These are phyloP conservation scores for Clitopilus hobsonii DNA, from an alignment of 768 basidiomycete genomes.

Conservation along the genomic window DNA sequence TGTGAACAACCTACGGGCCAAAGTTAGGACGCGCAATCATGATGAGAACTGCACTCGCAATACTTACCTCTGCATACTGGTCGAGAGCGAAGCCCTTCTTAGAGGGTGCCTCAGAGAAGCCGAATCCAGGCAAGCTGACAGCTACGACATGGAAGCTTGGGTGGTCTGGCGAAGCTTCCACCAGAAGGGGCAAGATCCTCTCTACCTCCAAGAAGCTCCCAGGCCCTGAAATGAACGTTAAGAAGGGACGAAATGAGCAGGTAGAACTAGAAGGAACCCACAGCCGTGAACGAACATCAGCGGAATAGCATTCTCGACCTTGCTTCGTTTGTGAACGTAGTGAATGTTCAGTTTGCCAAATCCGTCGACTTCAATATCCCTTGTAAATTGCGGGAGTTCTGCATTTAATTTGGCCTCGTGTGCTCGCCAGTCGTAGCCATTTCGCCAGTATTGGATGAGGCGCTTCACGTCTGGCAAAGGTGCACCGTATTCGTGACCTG, in stretches of 20 bases:
- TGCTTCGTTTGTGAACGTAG: slow-evolving; percentile 54
- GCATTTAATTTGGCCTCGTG: slow-evolving; percentile 48
- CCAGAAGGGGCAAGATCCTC: slow-evolving; percentile 54
- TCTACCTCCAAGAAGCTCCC: slow-evolving; percentile 53
- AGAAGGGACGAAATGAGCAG: background rate
- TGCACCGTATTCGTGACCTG: slow-evolving; percentile 43
- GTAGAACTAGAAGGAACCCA: slow-evolving; percentile 15
- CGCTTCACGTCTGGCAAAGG: slow-evolving; percentile 46
- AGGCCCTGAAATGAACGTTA: slow-evolving; percentile 40
- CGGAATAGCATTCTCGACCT: slow-evolving; percentile 36
- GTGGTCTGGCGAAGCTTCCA: slow-evolving; percentile 30
- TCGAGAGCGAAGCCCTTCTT: slow-evolving; percentile 42
- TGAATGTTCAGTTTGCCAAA: slow-evolving; percentile 44
- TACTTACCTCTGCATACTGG: slow-evolving; percentile 44
- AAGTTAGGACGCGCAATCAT: background rate
- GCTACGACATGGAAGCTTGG: slow-evolving; percentile 65
- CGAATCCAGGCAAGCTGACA: slow-evolving; percentile 54
- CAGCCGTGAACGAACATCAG: slow-evolving; percentile 49
- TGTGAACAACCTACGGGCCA: slow-evolving; percentile 35
- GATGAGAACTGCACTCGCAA: slow-evolving; percentile 14
- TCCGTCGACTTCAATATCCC: slow-evolving; percentile 43
- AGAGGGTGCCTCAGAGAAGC: slow-evolving; percentile 54
- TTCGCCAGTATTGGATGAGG: slow-evolving; percentile 41
- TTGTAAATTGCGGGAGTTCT: slow-evolving; percentile 51
- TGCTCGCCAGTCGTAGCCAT: slow-evolving; percentile 53